Conservation (phyloP, 2,329 filamentous ascomycete genomes). For the Ophiostoma montium region DNA sequence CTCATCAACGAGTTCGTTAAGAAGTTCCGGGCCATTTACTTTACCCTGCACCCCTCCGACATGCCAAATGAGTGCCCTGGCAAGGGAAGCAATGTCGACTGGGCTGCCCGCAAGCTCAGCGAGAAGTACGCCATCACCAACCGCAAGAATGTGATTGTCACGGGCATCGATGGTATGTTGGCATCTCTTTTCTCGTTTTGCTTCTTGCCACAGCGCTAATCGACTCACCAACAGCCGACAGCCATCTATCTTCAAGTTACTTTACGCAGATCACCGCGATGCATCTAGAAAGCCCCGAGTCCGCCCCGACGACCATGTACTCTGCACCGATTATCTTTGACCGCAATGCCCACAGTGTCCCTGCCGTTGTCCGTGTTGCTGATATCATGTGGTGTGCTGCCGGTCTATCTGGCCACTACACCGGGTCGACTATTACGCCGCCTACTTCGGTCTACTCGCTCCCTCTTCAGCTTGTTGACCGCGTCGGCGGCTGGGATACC, state of each 20-base stretch:
- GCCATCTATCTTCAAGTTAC: constrained; percentile 54
- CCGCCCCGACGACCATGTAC: constrained; percentile 49
- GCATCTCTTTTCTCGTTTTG: background rate
- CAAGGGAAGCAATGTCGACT: constrained; percentile 62
- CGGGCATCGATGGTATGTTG: constrained; percentile 55
- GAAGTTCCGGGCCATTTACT: constrained; percentile 52
- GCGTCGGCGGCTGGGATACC: constrained; percentile 59
- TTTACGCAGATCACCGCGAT: constrained; percentile 50
- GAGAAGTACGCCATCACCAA: constrained; percentile 39
- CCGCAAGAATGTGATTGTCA: constrained; percentile 51
- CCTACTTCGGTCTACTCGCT: constrained; percentile 64
- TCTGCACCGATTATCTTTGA: constrained; percentile 60
- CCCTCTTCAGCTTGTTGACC: constrained; percentile 50
- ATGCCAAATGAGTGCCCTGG: constrained; percentile 56
- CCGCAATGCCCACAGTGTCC: constrained; percentile 54
- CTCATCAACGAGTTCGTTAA: constrained; percentile 49
- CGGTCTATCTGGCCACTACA: constrained; percentile 54
- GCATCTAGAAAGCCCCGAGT: constrained; percentile 45
- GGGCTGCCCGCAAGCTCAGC: constrained; percentile 53
- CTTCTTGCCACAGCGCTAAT: background rate
- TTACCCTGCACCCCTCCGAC: constrained; percentile 51
- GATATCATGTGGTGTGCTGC: constrained; percentile 60
- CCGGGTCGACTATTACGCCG: constrained; percentile 48
- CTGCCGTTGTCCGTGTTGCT: constrained; percentile 53
- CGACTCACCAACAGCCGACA: constrained; percentile 40